phyloP scores from a whole-genome alignment of 345 rosid genomes.

The Draba incana region DNA sequence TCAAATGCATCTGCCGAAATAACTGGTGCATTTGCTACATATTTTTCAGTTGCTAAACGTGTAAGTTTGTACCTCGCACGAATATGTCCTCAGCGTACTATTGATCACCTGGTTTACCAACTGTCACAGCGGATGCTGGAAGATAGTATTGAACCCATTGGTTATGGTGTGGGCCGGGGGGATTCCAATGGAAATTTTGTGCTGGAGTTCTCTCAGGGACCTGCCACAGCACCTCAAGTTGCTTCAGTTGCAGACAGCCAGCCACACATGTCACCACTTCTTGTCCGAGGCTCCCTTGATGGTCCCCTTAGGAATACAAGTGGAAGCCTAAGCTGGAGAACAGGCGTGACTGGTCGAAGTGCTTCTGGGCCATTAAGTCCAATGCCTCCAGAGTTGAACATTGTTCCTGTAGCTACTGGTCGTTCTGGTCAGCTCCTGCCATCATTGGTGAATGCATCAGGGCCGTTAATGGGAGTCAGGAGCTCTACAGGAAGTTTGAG shows the following conservation, averaged over 20 bases:
- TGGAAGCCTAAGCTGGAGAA: conserved; percentile 94
- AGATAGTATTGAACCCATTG: conserved; percentile 80
- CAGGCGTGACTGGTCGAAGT: conserved; percentile 87
- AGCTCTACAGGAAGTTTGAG: conserved; percentile 95
- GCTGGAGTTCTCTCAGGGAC: conserved; percentile 97
- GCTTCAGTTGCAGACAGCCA: conserved; percentile 74
- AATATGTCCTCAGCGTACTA: conserved; percentile 94
- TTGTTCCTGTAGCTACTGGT: conserved; percentile 79
- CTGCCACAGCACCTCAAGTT: conserved; percentile 68
- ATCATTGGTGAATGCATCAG: conserved; percentile 87
- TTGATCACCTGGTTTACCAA: conserved; percentile 96
- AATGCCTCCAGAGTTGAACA: conserved; percentile 88
- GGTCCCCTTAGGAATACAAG: conserved; percentile 93
- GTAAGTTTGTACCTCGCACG: conserved; percentile 96
- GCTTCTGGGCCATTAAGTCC: conserved; percentile 92
- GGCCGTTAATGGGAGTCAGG: conserved; percentile 92
- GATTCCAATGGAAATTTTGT: conserved; percentile 75
- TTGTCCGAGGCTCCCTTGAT: conserved; percentile 94
- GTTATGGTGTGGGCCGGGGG: conserved; percentile 57
- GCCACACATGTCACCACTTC: conserved; percentile 97
- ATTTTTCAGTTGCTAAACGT: conserved; percentile 98
- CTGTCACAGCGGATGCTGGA: conserved; percentile 92
- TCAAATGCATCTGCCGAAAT: conserved; percentile 98
- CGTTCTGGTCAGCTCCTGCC: conserved; percentile 96
- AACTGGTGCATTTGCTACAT: conserved; percentile 99